A percentile compares a stretch with the other conserved stretches of the same genome.
Conservation (phyloP, 2,329 filamentous ascomycete species). For the Dactylella cylindrospora region DNA sequence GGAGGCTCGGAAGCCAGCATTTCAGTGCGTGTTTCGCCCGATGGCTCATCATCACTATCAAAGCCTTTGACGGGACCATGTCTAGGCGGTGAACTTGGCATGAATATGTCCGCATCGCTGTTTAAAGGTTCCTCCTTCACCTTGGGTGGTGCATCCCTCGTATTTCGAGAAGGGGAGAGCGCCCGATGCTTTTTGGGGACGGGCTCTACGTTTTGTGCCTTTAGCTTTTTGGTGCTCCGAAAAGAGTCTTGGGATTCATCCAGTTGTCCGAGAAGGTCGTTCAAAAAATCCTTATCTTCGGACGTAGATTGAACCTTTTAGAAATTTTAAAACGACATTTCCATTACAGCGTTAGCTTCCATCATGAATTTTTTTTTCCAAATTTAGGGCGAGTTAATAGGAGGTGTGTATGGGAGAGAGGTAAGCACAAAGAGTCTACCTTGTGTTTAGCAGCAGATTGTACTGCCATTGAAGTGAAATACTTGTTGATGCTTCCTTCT, state of each 20-base stretch:
- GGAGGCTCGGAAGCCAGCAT: not conserved
- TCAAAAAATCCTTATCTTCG: conserved; percentile 85
- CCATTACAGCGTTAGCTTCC: conserved; percentile 7
- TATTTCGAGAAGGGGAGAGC: conserved; percentile 8
- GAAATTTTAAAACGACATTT: not conserved
- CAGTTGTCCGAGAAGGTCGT: conserved; percentile 80
- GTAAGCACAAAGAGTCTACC: conserved; percentile 56
- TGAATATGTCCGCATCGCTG: conserved; percentile 46
- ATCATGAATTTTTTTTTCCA: too few relatives aligned
- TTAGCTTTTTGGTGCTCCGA: conserved; percentile 32
- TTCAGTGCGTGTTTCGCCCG: conserved; percentile 17
- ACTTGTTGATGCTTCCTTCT: conserved; percentile 89
- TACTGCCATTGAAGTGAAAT: conserved; percentile 77
- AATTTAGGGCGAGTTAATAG: not conserved
- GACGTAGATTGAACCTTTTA: conserved; percentile 61
- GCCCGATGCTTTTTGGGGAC: conserved; percentile 10
- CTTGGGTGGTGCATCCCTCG: not conserved
- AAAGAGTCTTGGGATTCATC: conserved; percentile 56
- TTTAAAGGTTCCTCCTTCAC: not conserved
- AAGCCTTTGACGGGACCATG: not conserved
- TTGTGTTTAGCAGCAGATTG: conserved; percentile 69
- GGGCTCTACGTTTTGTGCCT: conserved; percentile 10
- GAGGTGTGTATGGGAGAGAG: not conserved
- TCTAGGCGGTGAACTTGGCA: conserved; percentile 47
- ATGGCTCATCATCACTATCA: not conserved